phyloP scores from a whole-genome alignment of 106 monocot species.

The Xerophyta viscosa region DNA sequence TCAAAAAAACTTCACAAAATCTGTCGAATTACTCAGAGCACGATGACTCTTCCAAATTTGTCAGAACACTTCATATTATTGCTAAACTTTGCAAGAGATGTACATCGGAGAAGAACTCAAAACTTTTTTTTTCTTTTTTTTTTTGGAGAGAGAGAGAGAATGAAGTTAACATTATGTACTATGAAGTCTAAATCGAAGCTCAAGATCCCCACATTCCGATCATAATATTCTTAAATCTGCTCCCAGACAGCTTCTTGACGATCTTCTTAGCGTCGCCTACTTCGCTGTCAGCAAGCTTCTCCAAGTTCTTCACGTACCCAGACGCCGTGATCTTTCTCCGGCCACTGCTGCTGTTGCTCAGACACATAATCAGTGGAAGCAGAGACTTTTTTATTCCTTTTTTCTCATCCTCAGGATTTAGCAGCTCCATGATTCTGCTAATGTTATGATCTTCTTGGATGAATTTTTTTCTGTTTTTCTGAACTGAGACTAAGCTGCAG shows the following conservation, averaged over 20 bases:
- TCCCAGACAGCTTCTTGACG: constrained; percentile 41
- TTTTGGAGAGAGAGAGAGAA: no score
- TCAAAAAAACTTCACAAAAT: no score
- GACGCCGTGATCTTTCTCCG: constrained; percentile 47
- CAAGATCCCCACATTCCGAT: constrained; percentile 39
- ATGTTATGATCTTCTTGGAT: constrained; percentile 36
- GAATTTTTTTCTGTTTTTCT: constrained; percentile 36
- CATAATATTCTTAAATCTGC: constrained; percentile 26
- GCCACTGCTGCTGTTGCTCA: constrained; percentile 31
- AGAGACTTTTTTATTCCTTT: constrained; percentile 26
- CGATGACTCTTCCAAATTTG: no score
- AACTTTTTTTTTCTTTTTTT: no score
- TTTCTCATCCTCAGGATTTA: constrained; percentile 35
- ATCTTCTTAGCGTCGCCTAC: constrained; percentile 51
- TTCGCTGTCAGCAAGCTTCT: constrained; percentile 39
- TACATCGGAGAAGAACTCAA: no score
- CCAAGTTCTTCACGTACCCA: constrained; percentile 37
- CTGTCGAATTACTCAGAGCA: no score
- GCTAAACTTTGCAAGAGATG: no score
- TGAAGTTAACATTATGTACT: no score
- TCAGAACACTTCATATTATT: no score
- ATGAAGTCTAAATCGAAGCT: no score
- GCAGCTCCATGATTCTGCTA: constrained; percentile 31
- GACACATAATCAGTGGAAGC: constrained; percentile 32
- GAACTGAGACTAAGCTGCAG: constrained; percentile 42